Evolutionary conservation across 495 filamentous ascomycete species (phyloP), one percentile per base, ranked within the genome.

Genomic region (Aspergillus panamensis): DNA sequence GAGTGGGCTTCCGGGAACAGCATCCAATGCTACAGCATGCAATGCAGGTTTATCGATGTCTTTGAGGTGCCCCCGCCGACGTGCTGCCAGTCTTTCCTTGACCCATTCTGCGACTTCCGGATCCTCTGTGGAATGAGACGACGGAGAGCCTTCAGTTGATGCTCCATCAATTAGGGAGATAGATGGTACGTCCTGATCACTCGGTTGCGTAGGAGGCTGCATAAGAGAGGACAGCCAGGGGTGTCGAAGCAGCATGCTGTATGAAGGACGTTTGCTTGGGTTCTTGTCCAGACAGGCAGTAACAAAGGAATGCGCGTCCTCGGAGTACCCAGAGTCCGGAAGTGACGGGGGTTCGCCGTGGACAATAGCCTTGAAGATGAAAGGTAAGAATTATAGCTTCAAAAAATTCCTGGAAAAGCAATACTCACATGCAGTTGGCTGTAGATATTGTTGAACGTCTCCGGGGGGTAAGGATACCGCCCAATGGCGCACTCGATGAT

Each of bases 361-460:
- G 20, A 99, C 94, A 63, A 99, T 99, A 17, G 94, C 94, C 95
- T 99, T 63, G 5, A 48, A 37, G 21, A 30, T 32, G n/a, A 30
- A 61, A 44, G 62, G 44, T 40, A 37, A 17, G 17, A 52, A 8
- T 21, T 20, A 12, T 14, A 19, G 17, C 21, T 14, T 6, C 3
- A n/a, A 60, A 20, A 31, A 49, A 43, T 31, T 21, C 16, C 9
- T 32, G 13, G 16, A 44, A 33, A 33, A 20, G 33, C 21, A 33
- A 58, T 12, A 87, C 94, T 86, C 80, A 97, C 94, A 68, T 89
- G 93, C 52, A 99, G 77, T 69, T 99, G 94, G 66, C 91, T 95
- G 80, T 97, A 97, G 51, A 99, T 97, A 62, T 96, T 97, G 69
- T 92, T 92, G 66, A 96, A 99, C 0, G 96, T 96, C 73, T 99